Conservation (phyloP, 495 filamentous ascomycete genomes). For the Annulohypoxylon nitens region DNA sequence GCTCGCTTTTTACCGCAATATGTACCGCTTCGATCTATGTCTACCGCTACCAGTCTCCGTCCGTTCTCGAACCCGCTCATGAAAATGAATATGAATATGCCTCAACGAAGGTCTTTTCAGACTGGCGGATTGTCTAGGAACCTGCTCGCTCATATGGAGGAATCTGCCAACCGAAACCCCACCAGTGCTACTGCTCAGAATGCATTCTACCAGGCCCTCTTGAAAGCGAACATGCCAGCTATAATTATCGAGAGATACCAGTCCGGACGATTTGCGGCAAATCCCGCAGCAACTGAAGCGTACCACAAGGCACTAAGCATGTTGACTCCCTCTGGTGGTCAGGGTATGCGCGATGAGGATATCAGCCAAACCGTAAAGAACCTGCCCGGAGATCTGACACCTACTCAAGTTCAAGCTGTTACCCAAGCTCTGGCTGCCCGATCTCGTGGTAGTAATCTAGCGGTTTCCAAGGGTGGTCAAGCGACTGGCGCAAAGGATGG, state of each 20-base stretch:
- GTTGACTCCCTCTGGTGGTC: constrained; percentile 58
- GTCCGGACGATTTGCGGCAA: constrained; percentile 84
- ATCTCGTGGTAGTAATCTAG: constrained; percentile 74
- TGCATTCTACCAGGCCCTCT: constrained; percentile 91
- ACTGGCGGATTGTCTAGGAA: constrained; percentile 60
- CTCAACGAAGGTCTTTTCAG: constrained; percentile 56
- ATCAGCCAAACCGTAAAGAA: constrained; percentile 49
- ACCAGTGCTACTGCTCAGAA: constrained; percentile 87
- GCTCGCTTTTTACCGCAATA: constrained; percentile 39
- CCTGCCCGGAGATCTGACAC: constrained; percentile 57
- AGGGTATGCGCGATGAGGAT: constrained; percentile 51
- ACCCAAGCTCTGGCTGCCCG: constrained; percentile 89
- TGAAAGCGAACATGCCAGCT: constrained; percentile 90
- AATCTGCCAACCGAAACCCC: constrained; percentile 91
- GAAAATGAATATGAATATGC: constrained; percentile 28
- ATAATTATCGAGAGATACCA: constrained; percentile 92
- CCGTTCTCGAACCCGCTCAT: constrained; percentile 37
- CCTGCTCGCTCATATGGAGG: constrained; percentile 72
- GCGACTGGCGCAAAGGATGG: constrained; percentile 76
- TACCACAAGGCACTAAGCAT: constrained; percentile 81
- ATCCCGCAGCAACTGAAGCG: constrained; percentile 75
- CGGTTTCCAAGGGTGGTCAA: constrained; percentile 59
- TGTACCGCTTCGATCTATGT: constrained; percentile 43
- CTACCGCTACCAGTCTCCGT: constrained; percentile 43
- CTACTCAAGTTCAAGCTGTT: constrained; percentile 82